These are phyloP conservation scores for Peronospora destructor DNA, from an alignment of 352 stramenopile genomes.

Conservation along the genomic window DNA sequence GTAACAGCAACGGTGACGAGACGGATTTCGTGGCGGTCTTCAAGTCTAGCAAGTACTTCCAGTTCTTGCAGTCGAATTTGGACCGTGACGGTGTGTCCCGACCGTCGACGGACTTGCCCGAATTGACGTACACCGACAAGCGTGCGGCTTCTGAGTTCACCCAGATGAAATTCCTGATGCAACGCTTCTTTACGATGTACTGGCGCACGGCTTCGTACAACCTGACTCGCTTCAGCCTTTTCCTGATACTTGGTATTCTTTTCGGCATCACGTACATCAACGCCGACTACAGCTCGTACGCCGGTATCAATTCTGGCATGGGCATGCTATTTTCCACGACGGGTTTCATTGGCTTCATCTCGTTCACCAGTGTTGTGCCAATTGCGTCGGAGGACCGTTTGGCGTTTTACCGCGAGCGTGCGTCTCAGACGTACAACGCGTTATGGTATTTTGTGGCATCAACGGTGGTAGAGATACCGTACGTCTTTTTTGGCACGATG, in stretches of 20 bases:
- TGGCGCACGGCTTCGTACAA: slow-evolving; percentile 83
- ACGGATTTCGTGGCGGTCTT: slow-evolving; percentile 38
- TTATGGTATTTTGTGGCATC: slow-evolving; percentile 63
- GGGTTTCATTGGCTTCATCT: slow-evolving; percentile 75
- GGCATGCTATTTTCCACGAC: slow-evolving; percentile 63
- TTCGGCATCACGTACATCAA: slow-evolving; percentile 54
- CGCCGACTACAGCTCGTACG: slow-evolving; percentile 45
- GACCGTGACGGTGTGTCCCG: slow-evolving; percentile 26
- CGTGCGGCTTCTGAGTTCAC: slow-evolving; percentile 16
- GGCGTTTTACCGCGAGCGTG: slow-evolving; percentile 90
- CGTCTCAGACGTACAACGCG: slow-evolving; percentile 85
- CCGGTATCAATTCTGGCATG: slow-evolving; percentile 24
- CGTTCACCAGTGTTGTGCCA: slow-evolving; percentile 69
- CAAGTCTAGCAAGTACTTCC: slow-evolving; percentile 21
- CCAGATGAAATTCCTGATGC: slow-evolving; percentile 35
- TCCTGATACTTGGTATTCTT: slow-evolving; percentile 51
- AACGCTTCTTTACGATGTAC: slow-evolving; percentile 43
- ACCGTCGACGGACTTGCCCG: slow-evolving; percentile 21
- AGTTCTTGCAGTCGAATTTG: slow-evolving; percentile 26
- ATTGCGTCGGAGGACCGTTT: slow-evolving; percentile 79
- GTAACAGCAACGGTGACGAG: slow-evolving; percentile 20
- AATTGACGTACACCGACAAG: slow-evolving; percentile 31
- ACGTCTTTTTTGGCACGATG: slow-evolving; percentile 32
- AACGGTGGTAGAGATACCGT: slow-evolving; percentile 63
- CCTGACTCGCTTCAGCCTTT: slow-evolving; percentile 65